phyloP scores from a whole-genome alignment of 2,329 filamentous ascomycete genomes.

The Diaporthe sp. region DNA sequence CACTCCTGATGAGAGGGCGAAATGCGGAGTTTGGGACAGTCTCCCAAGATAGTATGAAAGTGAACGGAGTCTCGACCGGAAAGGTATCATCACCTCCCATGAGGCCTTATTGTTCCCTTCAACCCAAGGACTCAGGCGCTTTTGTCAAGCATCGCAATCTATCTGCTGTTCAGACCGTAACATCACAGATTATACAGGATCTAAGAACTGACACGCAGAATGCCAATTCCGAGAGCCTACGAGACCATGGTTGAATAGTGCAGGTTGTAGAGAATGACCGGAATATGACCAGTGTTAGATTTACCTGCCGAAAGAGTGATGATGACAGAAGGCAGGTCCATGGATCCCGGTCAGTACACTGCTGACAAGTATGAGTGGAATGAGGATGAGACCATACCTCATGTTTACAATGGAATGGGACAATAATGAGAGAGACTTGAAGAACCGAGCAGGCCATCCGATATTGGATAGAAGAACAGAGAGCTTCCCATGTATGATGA shows the following conservation, averaged over 20 bases:
- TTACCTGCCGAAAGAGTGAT: no score
- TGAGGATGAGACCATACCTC: not conserved
- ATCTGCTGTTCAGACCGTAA: no score
- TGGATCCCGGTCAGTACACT: not conserved
- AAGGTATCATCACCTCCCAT: no score
- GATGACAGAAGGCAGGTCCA: not conserved
- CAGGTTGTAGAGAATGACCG: not conserved
- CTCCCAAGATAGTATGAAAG: no score
- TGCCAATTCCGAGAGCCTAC: not conserved
- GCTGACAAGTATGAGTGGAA: not conserved
- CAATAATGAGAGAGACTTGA: not conserved
- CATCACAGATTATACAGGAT: no score
- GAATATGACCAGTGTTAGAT: not conserved
- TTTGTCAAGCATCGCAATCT: no score
- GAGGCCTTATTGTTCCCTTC: no score
- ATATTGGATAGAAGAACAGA: not conserved
- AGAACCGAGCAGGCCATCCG: not conserved
- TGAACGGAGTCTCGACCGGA: no score
- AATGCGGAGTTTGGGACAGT: no score
- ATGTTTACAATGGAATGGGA: not conserved
- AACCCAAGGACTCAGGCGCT: no score
- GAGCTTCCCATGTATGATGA: not conserved
- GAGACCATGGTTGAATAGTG: not conserved
- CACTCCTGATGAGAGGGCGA: no score
- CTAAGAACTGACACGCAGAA: no score